Percentiles rank a stretch among this genome's conserved stretches.
Evolutionary conservation across 73 alveolate genomes (phyloP).

Genomic region (Stentor coeruleus): DNA sequence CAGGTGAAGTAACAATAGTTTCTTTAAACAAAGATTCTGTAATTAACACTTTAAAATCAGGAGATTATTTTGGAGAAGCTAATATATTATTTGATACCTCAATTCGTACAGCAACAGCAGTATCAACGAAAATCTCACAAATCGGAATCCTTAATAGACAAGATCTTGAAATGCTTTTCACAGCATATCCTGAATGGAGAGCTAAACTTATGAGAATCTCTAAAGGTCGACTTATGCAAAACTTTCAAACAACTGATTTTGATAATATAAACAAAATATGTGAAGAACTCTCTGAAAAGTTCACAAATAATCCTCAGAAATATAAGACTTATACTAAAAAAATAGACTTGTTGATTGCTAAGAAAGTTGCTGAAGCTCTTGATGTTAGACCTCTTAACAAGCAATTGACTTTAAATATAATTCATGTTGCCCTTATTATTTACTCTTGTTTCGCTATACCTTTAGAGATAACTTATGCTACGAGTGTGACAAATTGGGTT

Average conservation of each 20-base stretch:
- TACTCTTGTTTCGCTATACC: conserved; percentile 51
- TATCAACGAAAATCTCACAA: conserved; percentile 33
- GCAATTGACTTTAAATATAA: conserved; percentile 18
- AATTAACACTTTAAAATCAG: background rate
- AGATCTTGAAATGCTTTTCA: conserved; percentile 31
- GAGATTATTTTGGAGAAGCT: background rate
- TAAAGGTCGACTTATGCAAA: conserved; percentile 18
- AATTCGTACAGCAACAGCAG: conserved; percentile 47
- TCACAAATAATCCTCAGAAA: background rate
- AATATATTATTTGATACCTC: background rate
- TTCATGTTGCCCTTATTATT: conserved; percentile 31
- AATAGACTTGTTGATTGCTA: background rate
- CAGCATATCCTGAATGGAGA: conserved; percentile 56
- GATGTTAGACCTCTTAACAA: background rate
- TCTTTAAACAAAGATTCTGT: background rate
- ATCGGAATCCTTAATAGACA: conserved; percentile 41
- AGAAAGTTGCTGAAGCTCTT: background rate
- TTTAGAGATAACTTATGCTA: conserved; percentile 34
- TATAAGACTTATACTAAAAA: background rate
- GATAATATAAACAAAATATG: background rate
- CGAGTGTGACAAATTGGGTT: background rate
- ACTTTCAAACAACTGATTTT: background rate
- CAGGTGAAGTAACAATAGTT: background rate
- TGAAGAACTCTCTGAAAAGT: background rate
- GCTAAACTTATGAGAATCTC: background rate